Conservation (phyloP, 345 rosid species). For the Psidium friedrichsthalianum region DNA sequence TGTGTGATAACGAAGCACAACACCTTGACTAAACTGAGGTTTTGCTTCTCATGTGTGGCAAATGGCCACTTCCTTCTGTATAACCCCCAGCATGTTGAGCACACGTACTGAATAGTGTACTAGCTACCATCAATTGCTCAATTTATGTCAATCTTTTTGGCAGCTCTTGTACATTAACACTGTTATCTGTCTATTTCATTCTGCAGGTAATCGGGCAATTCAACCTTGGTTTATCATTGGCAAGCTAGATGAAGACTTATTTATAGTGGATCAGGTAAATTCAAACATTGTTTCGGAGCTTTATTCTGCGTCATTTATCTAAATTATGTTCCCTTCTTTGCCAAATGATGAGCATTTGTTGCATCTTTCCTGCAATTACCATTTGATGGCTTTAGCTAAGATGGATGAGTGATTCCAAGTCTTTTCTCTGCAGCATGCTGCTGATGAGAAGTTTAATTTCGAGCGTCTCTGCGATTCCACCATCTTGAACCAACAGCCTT, state of each 20-base stretch:
- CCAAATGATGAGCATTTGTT: neutral
- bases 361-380: neutral
- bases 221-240: constrained; percentile 95
- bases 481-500: constrained; percentile 86
- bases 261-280: constrained; percentile 94
- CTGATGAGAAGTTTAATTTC: constrained; percentile 96
- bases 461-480: constrained; percentile 80
- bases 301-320: neutral
- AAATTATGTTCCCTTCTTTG: neutral
- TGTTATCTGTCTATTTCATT: neutral
- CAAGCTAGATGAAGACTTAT: constrained; percentile 77
- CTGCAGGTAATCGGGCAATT: constrained; percentile 89
- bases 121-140: neutral
- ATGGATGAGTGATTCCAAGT: constrained; percentile 6
- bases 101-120: neutral
- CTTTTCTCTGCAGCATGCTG: constrained; percentile 74
- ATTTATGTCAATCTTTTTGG: neutral
- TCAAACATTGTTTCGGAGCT: constrained; percentile 2
- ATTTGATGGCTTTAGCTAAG: neutral
- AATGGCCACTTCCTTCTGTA: neutral
- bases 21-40: neutral
- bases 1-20: neutral
- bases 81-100: neutral
- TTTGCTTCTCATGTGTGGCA: neutral
- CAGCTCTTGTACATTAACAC: neutral